Conservation (phyloP, 352 stramenopile species). For the Blastocystis sp. region DNA sequence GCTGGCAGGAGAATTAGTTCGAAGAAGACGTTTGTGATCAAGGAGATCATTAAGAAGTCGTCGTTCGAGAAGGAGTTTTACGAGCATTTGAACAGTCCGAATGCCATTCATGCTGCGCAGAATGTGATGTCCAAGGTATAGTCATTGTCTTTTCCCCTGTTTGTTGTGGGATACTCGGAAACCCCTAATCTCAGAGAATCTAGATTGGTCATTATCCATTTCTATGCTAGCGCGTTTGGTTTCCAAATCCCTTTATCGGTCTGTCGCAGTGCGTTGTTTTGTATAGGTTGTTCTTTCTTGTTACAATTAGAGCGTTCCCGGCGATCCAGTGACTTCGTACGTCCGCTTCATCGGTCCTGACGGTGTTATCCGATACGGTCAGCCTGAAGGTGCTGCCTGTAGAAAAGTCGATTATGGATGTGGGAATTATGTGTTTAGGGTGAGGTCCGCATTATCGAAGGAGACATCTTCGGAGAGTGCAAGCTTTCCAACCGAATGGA, state of each 20-base stretch:
- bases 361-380: slow-evolving; percentile 32
- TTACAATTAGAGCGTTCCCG: slow-evolving; percentile 3
- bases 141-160: neutral
- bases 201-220: too few species aligned
- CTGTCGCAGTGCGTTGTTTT: neutral
- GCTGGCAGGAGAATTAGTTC: slow-evolving; percentile 29
- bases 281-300: neutral
- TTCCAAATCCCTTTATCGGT: neutral
- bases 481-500: slow-evolving; percentile 39
- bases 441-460: slow-evolving; percentile 54
- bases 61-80: slow-evolving; percentile 48
- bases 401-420: neutral
- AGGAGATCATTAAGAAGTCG: slow-evolving; percentile 30
- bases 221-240: neutral
- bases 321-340: slow-evolving; percentile 30
- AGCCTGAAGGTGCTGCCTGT: slow-evolving; percentile 39
- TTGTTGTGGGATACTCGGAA: slow-evolving; percentile 15
- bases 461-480: slow-evolving; percentile 39
- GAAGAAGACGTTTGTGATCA: slow-evolving; percentile 51
- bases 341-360: slow-evolving; percentile 42
- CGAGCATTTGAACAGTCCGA: slow-evolving; percentile 30
- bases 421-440: neutral
- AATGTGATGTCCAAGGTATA: neutral
- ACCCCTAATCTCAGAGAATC: too few species aligned
- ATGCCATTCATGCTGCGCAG: neutral